phyloP scores from a whole-genome alignment of 805 yeast species.

The Wickerhamomyces bovis region DNA sequence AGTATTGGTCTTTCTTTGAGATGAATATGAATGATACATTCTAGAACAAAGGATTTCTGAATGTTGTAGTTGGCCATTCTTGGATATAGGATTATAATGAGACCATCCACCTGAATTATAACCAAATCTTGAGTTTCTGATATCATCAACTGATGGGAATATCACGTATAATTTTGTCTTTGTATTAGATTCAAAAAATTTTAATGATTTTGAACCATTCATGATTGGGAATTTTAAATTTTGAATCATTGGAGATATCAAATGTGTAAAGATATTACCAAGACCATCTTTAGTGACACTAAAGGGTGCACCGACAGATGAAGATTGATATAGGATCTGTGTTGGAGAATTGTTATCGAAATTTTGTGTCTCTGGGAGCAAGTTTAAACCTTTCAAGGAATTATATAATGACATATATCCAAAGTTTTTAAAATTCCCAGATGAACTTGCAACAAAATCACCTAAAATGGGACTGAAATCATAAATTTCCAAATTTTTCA shows the following conservation, averaged over 20 bases:
- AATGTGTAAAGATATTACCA: conserved; percentile 21
- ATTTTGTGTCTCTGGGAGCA: conserved; percentile 10
- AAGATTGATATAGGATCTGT: conserved; percentile 29
- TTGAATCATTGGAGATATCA: conserved; percentile 16
- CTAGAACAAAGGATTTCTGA: conserved; percentile 33
- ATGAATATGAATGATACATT: conserved; percentile 24
- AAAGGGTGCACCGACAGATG: conserved; percentile 24
- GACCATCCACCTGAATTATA: conserved; percentile 43
- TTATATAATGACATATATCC: conserved; percentile 24
- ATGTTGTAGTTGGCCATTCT: conserved; percentile 31
- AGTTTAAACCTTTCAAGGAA: conserved; percentile 13
- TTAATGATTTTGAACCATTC: conserved; percentile 11
- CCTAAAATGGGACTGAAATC: conserved; percentile 45
- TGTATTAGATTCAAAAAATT: conserved; percentile 20
- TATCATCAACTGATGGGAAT: conserved; percentile 30
- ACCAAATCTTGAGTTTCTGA: conserved; percentile 28
- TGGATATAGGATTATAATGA: conserved; percentile 33
- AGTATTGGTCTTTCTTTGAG: conserved; percentile 29
- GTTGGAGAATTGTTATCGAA: conserved; percentile 1
- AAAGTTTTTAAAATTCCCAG: conserved; percentile 32
- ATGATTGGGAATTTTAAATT: conserved; percentile 10
- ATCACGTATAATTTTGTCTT: conserved; percentile 33
- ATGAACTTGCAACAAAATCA: conserved; percentile 51
- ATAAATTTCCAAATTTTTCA: conserved; percentile 25
- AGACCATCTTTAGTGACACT: conserved; percentile 4